phyloP scores from a whole-genome alignment of 108 stramenopile genomes.

The Phaeodactylum tricornutum region DNA sequence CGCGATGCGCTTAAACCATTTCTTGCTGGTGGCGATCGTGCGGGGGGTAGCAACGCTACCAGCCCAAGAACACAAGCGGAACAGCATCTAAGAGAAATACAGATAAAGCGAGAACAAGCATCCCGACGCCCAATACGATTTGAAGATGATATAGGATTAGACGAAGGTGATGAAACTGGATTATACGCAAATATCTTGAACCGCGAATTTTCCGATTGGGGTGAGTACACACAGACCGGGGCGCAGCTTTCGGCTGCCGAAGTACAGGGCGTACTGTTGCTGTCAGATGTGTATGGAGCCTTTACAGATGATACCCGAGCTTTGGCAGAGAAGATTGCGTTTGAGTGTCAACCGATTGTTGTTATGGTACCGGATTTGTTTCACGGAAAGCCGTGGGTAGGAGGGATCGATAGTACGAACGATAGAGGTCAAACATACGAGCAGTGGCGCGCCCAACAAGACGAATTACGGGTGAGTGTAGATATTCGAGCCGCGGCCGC shows the following conservation, averaged over 20 bases:
- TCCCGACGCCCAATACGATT: constrained; percentile 24
- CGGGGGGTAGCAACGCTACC: not conserved
- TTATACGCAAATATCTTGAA: constrained; percentile 39
- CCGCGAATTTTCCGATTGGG: constrained; percentile 78
- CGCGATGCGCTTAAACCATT: constrained; percentile 60
- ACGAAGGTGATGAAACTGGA: constrained; percentile 54
- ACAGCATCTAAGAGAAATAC: constrained; percentile 45
- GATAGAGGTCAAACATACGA: constrained; percentile 56
- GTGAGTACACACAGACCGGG: constrained; percentile 61
- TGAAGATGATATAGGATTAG: constrained; percentile 40
- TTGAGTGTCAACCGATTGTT: constrained; percentile 84
- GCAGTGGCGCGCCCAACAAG: constrained; percentile 61
- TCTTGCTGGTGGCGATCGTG: constrained; percentile 34
- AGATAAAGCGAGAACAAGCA: constrained; percentile 41
- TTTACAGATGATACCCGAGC: constrained; percentile 58
- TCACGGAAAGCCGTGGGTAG: constrained; percentile 64
- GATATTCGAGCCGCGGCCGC: constrained; percentile 80
- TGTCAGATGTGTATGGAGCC: constrained; percentile 73
- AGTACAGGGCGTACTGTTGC: constrained; percentile 70
- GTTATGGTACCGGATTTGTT: constrained; percentile 81
- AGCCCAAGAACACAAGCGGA: constrained; percentile 15
- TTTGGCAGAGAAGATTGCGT: constrained; percentile 83
- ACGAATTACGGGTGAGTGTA: constrained; percentile 61
- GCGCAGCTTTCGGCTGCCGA: constrained; percentile 69
- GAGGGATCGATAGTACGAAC: constrained; percentile 31